A percentile compares a stretch with the other conserved stretches of the same genome.
These are phyloP conservation scores for Yamadazyma trypodendri DNA, from an alignment of 1,139 yeast species.

Conservation along the genomic window DNA sequence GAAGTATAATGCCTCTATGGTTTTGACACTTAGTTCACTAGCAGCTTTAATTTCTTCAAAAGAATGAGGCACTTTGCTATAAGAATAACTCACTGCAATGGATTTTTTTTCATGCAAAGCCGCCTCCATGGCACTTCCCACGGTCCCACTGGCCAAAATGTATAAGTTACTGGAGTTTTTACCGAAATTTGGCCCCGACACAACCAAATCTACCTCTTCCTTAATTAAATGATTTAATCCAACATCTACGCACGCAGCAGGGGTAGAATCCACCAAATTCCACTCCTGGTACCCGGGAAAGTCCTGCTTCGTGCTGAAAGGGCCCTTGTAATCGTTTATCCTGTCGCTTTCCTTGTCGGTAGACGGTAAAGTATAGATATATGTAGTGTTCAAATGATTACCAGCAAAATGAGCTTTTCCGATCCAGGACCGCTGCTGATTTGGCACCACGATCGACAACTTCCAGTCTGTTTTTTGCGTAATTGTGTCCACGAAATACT, in stretches of 20 bases:
- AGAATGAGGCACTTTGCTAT: conserved; percentile 54
- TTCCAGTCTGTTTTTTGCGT: conserved; percentile 73
- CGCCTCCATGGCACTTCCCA: conserved; percentile 97
- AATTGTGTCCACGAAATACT: conserved; percentile 75
- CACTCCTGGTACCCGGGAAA: conserved; percentile 61
- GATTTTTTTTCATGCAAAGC: conserved; percentile 74
- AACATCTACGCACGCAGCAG: conserved; percentile 92
- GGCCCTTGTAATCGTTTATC: conserved; percentile 63
- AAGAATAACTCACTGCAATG: conserved; percentile 83
- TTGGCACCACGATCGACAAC: conserved; percentile 79
- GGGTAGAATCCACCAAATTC: conserved; percentile 86
- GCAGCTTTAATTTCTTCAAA: conserved; percentile 61
- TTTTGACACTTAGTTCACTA: conserved; percentile 60
- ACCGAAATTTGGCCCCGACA: conserved; percentile 96
- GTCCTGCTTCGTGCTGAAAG: conserved; percentile 51
- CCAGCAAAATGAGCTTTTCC: conserved; percentile 98
- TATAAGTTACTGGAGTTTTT: conserved; percentile 89
- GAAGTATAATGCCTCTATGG: conserved; percentile 56
- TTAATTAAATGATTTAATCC: conserved; percentile 73
- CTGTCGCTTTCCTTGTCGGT: conserved; percentile 25
- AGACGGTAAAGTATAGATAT: conserved; percentile 52
- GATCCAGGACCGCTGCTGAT: conserved; percentile 86
- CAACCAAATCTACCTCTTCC: conserved; percentile 64
- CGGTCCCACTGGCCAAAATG: conserved; percentile 91
- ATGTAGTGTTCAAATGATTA: conserved; percentile 64